phyloP scores from a whole-genome alignment of 192 early-diverging fungal genomes.

The Jimgerdemannia flammicorona region DNA sequence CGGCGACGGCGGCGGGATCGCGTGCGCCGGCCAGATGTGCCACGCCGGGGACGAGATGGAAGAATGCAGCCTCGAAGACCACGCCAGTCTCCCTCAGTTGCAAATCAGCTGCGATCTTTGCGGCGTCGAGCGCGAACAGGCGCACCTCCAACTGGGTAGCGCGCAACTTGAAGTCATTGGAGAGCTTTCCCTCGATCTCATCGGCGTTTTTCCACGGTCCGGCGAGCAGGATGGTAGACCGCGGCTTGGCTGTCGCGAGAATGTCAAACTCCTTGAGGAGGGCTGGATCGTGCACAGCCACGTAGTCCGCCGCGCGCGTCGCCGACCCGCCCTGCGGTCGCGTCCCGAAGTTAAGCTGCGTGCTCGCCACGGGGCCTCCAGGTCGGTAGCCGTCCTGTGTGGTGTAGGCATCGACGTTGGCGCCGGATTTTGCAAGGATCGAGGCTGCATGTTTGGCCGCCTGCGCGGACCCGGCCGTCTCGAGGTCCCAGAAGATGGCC shows the following conservation, averaged over 20 bases:
- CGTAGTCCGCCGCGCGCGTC: constrained; percentile 51
- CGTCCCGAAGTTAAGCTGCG: constrained; percentile 55
- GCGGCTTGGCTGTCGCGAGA: constrained; percentile 42
- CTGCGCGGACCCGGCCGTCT: constrained; percentile 8
- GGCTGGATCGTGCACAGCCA: constrained; percentile 58
- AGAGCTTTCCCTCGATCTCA: constrained; percentile 64
- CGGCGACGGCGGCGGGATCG: neutral
- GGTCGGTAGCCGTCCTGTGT: constrained; percentile 53
- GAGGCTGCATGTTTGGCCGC: constrained; percentile 33
- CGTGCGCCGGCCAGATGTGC: constrained; percentile 1
- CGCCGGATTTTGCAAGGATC: constrained; percentile 29
- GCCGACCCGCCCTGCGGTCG: constrained; percentile 25
- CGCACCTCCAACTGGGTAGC: constrained; percentile 47
- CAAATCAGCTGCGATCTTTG: constrained; percentile 56
- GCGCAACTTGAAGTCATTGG: constrained; percentile 55
- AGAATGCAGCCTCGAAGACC: constrained; percentile 55
- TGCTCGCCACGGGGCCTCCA: constrained; percentile 48
- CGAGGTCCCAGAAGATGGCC: constrained; percentile 33
- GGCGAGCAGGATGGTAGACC: constrained; percentile 61
- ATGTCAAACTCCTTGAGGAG: constrained; percentile 60
- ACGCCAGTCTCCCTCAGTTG: constrained; percentile 24
- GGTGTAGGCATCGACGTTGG: constrained; percentile 36
- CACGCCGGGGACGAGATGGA: constrained; percentile 35
- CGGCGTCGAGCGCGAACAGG: constrained; percentile 61
- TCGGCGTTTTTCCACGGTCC: constrained; percentile 58